These are phyloP conservation scores for Celoporthe dispersa DNA, from an alignment of 2,329 filamentous ascomycete species.

Conservation along the genomic window DNA sequence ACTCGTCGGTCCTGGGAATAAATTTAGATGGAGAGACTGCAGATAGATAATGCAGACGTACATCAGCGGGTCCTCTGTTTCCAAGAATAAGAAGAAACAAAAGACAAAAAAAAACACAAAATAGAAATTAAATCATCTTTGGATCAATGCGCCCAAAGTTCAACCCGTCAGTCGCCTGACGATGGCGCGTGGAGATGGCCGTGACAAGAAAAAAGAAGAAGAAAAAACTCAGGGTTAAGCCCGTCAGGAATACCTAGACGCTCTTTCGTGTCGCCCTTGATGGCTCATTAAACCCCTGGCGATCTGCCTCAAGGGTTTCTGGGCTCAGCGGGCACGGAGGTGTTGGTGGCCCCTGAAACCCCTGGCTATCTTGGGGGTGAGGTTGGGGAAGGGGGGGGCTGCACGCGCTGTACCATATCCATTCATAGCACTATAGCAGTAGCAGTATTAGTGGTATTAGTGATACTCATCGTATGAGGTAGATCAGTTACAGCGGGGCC, in stretches of 20 bases:
- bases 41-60: neutral
- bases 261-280: slow-evolving; percentile 9
- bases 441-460: neutral
- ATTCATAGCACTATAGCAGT: neutral
- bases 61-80: slow-evolving; percentile 3
- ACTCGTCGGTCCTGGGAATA: neutral
- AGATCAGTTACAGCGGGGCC: neutral
- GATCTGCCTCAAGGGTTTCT: slow-evolving; percentile 17
- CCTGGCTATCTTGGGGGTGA: slow-evolving; percentile 1
- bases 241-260: slow-evolving; percentile 4
- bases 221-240: neutral
- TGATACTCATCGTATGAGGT: neutral
- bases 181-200: neutral
- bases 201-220: too few relatives aligned
- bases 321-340: slow-evolving; percentile 25
- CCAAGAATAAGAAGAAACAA: neutral
- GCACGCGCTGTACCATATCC: neutral
- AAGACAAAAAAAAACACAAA: slow-evolving; percentile 1
- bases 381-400: too few relatives aligned
- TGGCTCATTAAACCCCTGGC: slow-evolving; percentile 14
- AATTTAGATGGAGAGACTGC: neutral
- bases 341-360: slow-evolving; percentile 15
- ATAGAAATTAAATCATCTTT: slow-evolving; percentile 10
- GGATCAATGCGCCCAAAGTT: neutral
- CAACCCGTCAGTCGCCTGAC: neutral